Evolutionary conservation across 352 stramenopile genomes (phyloP).

Genomic region (Phytophthora niederhauseri): DNA sequence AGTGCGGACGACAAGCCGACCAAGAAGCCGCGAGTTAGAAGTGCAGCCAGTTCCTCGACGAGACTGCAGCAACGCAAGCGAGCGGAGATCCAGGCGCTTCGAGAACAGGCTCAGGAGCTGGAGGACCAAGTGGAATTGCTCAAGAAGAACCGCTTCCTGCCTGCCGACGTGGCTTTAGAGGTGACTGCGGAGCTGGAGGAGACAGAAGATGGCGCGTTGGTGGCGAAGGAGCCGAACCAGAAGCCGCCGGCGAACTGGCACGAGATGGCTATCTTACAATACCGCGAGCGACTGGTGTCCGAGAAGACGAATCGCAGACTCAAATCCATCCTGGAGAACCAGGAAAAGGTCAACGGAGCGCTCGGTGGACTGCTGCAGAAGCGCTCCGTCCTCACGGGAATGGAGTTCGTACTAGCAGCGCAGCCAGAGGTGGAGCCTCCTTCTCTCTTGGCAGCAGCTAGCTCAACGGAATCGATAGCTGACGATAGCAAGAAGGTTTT

Average conservation of each 20-base stretch:
- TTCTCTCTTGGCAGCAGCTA: background rate
- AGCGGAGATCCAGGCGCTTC: constrained; percentile 34
- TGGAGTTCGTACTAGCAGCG: constrained; percentile 24
- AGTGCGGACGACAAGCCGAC: constrained; percentile 16
- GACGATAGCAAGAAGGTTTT: constrained; percentile 3
- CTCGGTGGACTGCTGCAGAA: constrained; percentile 25
- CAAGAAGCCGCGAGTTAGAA: constrained; percentile 26
- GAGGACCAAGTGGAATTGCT: constrained; percentile 30
- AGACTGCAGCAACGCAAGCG: constrained; percentile 32
- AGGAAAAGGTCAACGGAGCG: constrained; percentile 27
- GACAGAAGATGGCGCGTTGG: background rate
- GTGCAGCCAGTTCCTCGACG: constrained; percentile 27
- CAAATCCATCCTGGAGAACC: constrained; percentile 29
- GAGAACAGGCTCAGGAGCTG: constrained; percentile 29
- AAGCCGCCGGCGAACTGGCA: constrained; percentile 19
- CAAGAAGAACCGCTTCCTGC: constrained; percentile 29
- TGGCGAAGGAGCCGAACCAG: background rate
- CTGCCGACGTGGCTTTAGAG: constrained; percentile 10
- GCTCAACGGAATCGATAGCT: background rate
- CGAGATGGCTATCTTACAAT: constrained; percentile 27
- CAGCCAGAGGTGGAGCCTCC: background rate
- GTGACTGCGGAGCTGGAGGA: constrained; percentile 3
- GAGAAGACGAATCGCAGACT: constrained; percentile 40
- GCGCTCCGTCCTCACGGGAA: constrained; percentile 29
- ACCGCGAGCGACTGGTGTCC: constrained; percentile 28